Evolutionary conservation across 176 grass and related monocot genomes (phyloP), one percentile per base, ranked within the genome.

Genomic region (Thalia dealbata): DNA sequence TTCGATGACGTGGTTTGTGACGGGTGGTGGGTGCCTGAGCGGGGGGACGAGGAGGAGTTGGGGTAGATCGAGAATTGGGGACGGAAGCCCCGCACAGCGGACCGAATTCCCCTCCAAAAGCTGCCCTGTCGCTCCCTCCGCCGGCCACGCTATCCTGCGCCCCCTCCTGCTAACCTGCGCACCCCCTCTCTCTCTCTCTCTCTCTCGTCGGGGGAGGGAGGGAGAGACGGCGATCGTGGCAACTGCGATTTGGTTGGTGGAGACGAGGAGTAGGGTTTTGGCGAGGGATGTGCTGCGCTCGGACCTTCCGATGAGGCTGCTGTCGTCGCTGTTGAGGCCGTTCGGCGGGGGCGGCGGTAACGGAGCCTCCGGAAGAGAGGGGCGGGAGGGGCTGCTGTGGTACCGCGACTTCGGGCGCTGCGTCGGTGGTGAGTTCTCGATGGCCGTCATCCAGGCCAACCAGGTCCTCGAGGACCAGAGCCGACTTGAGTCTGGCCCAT

Each of bases 381-480:
- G 81, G 69, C 65, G 71, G 66, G 93, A 88, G 59, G 89, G 84
- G 32, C 81, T 90, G 3, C 79, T 99, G 48, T 91, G 95, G 90
- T 81, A 82, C 41, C 81, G 85, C 67, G 95, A 93, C 78, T 73
- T 91, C 52, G 82, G 79, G 61, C 83, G 76, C 46, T 88, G 81
- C 82, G 76, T 77, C 72, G 86, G 80, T 0, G 90, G 95, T 0
- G 90, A 93, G 22, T 73, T 93, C 50, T 93, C 95, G 45, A 78
- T 82, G 76, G 95, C 87, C 18, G 79, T 99, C 61, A 85, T 86
- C 43, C 95, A 99, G 87, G 95, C 90, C 28, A 99, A 99, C 79
- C 76, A 91, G 59, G 79, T 93, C 19, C 78, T 99, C 16, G 95
- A 99, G 82, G 95, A 99, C 80, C 90, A 93, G 95, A 88, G 90